phyloP scores from a whole-genome alignment of 1,139 yeast species.

The Blastobotrys persicus region DNA sequence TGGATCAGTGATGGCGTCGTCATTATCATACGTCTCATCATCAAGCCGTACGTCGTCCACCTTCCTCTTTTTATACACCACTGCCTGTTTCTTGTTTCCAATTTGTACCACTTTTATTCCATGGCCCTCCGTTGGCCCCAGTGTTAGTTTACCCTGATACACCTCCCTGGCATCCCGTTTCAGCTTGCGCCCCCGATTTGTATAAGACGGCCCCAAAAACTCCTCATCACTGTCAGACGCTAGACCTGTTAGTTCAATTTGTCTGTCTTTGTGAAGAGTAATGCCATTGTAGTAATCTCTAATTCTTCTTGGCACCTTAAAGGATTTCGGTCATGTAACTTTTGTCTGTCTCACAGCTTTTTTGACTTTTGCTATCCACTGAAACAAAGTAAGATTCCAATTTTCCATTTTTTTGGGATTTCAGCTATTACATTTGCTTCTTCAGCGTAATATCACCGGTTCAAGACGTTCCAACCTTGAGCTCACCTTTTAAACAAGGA shows the following conservation, averaged over 20 bases:
- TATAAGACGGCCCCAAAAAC: constrained; percentile 25
- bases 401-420: too few species aligned
- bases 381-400: too few species aligned
- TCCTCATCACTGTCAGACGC: constrained; percentile 24
- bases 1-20: constrained; percentile 40
- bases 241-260: not conserved
- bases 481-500: too few species aligned
- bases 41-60: constrained; percentile 25
- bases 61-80: constrained; percentile 35
- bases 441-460: too few species aligned
- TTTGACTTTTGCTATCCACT: too few species aligned
- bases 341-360: too few species aligned
- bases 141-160: constrained; percentile 39
- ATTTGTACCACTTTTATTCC: constrained; percentile 37
- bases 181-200: constrained; percentile 63
- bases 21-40: constrained; percentile 23
- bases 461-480: too few species aligned
- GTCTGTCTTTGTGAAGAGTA: not conserved
- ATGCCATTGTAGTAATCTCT: too few species aligned
- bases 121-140: constrained; percentile 37
- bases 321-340: too few species aligned
- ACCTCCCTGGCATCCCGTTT: constrained; percentile 46
- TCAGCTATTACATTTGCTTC: too few species aligned
- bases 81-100: constrained; percentile 36
- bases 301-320: too few species aligned